Evolutionary conservation across 2,329 filamentous ascomycete species (phyloP), one percentile per base, ranked within the genome.

Genomic region (Colletotrichum sp.): DNA sequence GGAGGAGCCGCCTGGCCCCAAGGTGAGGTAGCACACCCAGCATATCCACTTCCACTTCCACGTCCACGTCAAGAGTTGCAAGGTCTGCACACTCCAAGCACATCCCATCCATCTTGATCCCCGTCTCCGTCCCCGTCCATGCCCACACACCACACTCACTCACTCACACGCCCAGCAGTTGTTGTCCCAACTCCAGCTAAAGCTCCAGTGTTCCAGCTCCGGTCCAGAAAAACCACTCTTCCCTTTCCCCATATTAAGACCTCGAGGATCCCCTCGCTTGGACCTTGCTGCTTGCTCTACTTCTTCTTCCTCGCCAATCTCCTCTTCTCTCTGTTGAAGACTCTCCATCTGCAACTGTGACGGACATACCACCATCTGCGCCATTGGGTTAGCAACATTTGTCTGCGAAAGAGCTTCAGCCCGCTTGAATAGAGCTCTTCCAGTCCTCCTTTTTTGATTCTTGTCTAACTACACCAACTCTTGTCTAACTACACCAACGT

Each of bases 181-280:
- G n/a, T 21, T 27, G 34, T 21, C 31, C 59, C 59, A 63, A 34
- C 12, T 43, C 59, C 33, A 43, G 59, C 33, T 61, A 31, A n/a
- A 34, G 57, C 33, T 61, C 57, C 57, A 61, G 57, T 61, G 43
- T 61, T 63, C 64, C 55, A 21, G 27, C 27, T 57, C 54, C 54
- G 31, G 62, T 70, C 70, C 70, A 70, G 70, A 70, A 64, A 33
- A 33, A 65, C 43, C 59, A 51, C 64, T 69, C 57, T 51, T 72
- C 57, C 59, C 57, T 51, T 74, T 69, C 63, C 69, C 69, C 69
- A 74, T 74, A 67, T 74, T 74, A 74, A 74, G 69, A 43, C 63
- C 69, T 74, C 43, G 72, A 69, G 47, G 69, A 73, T 74, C 72
- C 72, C 69, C 64, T 74, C 72, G 69, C 58, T 54, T 64, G 57